Evolutionary conservation across 768 basidiomycete species (phyloP).

Genomic region (Suillus subalutaceus): DNA sequence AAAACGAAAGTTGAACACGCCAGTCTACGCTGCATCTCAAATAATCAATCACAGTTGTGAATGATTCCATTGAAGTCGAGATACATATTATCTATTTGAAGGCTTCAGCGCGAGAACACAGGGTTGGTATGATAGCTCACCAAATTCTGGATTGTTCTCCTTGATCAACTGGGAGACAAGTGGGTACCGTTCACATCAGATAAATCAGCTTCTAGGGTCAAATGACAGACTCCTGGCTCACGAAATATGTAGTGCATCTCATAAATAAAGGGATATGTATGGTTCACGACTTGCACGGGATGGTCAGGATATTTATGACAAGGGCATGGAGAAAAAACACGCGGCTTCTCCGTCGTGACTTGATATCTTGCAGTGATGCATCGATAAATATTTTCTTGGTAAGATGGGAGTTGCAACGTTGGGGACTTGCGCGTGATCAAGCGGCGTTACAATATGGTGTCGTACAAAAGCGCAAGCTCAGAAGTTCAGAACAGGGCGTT

Average conservation of each 20-base stretch:
- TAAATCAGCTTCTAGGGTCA: conserved; percentile 16
- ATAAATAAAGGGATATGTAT: too few species aligned
- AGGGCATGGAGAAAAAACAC: too few species aligned
- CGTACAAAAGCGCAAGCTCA: too few species aligned
- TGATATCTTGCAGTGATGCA: too few species aligned
- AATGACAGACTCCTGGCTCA: conserved; percentile 39
- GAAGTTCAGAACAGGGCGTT: too few species aligned
- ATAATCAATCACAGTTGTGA: conserved; percentile 61
- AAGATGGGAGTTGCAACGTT: too few species aligned
- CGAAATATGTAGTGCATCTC: conserved; percentile 62
- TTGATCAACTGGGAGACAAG: conserved; percentile 97
- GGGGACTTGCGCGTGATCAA: too few species aligned
- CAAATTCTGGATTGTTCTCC: conserved; percentile 98
- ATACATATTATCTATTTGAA: conserved; percentile 76
- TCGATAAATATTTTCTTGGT: too few species aligned
- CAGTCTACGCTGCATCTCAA: background rate
- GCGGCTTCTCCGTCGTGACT: too few species aligned
- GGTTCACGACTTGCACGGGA: too few species aligned
- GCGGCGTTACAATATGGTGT: too few species aligned
- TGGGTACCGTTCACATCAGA: conserved; percentile 88
- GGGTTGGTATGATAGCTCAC: conserved; percentile 40
- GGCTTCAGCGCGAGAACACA: conserved; percentile 17
- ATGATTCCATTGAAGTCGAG: conserved; percentile 95
- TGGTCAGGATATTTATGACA: too few species aligned
- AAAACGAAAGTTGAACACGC: conserved; percentile 4